Percentiles rank a stretch among this genome's conserved stretches.
These are phyloP conservation scores for Solanum chaucha DNA, from an alignment of 257 asterid species.

Conservation along the genomic window DNA sequence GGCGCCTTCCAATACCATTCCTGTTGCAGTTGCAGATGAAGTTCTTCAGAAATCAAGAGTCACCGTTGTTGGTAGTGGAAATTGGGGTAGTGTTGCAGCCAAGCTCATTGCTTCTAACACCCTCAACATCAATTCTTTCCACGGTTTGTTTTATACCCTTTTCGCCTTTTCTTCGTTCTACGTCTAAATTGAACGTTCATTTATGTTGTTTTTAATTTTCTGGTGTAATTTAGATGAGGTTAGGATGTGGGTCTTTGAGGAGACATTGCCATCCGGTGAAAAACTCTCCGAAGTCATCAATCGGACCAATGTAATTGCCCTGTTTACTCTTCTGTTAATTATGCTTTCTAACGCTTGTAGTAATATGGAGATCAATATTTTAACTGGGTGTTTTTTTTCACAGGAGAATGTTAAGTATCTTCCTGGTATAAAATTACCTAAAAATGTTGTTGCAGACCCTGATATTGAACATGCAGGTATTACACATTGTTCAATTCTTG, in stretches of 20 bases:
- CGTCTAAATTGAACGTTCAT: background rate
- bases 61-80: constrained; percentile 83
- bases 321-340: background rate
- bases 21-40: background rate
- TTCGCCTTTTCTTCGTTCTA: no score
- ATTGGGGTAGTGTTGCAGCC: constrained; percentile 93
- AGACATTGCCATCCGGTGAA: constrained; percentile 50
- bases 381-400: background rate
- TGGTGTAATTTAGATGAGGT: constrained; percentile 43
- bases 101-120: constrained; percentile 84
- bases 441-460: constrained; percentile 70
- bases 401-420: constrained; percentile 88
- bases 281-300: constrained; percentile 69
- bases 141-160: constrained; percentile 24
- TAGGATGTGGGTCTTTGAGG: constrained; percentile 88
- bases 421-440: constrained; percentile 74
- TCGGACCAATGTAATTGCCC: constrained; percentile 34
- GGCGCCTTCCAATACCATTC: constrained; percentile 22
- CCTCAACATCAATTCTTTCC: constrained; percentile 43
- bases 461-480: constrained; percentile 74
- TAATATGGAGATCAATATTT: background rate
- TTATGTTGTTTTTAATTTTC: background rate
- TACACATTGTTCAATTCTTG: background rate
- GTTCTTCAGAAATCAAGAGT: constrained; percentile 36
- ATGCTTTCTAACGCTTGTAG: background rate